Evolutionary conservation across 345 rosid genomes (phyloP).

Genomic region (Balakata baccata): DNA sequence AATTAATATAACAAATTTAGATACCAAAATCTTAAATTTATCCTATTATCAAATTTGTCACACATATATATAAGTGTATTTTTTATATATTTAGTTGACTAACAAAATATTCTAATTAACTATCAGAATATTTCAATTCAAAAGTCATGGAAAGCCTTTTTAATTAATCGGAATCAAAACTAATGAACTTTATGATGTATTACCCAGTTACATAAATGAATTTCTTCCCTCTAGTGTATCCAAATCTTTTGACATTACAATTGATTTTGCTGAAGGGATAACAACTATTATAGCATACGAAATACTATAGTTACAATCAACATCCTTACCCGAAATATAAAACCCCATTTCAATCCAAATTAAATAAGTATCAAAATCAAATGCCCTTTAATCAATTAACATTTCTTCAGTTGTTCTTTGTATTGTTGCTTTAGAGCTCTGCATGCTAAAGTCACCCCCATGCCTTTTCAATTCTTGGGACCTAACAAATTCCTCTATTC

Average conservation of each 20-base stretch:
- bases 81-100: too few species aligned
- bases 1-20: too few species aligned
- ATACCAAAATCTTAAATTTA: too few species aligned
- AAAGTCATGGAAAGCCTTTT: too few species aligned
- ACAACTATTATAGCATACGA: background rate
- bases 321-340: background rate
- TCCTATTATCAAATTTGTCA: too few species aligned
- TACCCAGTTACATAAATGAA: background rate
- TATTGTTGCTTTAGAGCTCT: constrained; percentile 57
- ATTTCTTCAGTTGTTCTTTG: constrained; percentile 68
- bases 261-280: background rate
- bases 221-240: background rate
- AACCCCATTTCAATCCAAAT: background rate
- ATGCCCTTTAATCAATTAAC: constrained; percentile 68
- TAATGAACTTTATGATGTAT: too few species aligned
- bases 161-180: too few species aligned
- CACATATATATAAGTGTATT: too few species aligned
- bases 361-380: background rate
- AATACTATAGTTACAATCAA: background rate
- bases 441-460: constrained; percentile 48
- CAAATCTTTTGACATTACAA: background rate
- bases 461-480: constrained; percentile 57
- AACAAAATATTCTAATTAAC: too few species aligned
- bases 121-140: too few species aligned
- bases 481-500: constrained; percentile 71